phyloP scores from a whole-genome alignment of 495 filamentous ascomycete genomes.

The Aspergillus nidulans region DNA sequence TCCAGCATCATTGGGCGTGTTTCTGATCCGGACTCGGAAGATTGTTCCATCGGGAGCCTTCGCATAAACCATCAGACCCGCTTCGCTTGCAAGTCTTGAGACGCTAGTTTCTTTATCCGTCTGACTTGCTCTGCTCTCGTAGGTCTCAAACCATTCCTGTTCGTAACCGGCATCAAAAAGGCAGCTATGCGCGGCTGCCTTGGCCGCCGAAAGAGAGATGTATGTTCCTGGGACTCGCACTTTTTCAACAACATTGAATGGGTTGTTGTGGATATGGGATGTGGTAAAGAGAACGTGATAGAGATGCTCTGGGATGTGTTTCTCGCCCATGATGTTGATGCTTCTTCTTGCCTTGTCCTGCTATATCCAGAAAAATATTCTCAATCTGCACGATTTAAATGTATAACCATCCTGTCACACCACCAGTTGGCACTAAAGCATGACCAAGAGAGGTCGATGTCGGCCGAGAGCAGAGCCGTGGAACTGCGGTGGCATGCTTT shows the following conservation, averaged over 20 bases:
- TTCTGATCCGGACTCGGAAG: slow-evolving; percentile 18
- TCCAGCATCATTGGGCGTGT: slow-evolving; percentile 1
- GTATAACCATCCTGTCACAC: too few species aligned
- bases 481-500: too few species aligned
- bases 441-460: too few species aligned
- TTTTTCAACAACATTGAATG: slow-evolving; percentile 11
- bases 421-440: too few species aligned
- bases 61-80: slow-evolving; percentile 13
- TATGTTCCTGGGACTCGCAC: slow-evolving; percentile 20
- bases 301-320: not conserved
- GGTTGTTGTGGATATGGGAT: slow-evolving; percentile 10
- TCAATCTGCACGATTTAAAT: too few species aligned
- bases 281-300: slow-evolving; percentile 16
- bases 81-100: not conserved
- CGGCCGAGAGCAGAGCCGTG: too few species aligned
- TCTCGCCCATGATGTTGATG: too few species aligned
- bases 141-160: slow-evolving; percentile 18
- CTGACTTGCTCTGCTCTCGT: not conserved
- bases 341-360: too few species aligned
- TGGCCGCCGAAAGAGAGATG: slow-evolving; percentile 15
- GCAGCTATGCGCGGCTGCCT: slow-evolving; percentile 17
- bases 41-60: slow-evolving; percentile 16
- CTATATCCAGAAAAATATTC: too few species aligned
- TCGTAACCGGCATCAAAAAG: slow-evolving; percentile 21
- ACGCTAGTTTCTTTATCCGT: slow-evolving; percentile 7